Evolutionary conservation across 2,329 filamentous ascomycete species (phyloP), one percentile per base, ranked within the genome.

Genomic region (Phyllosticta ampelicida): DNA sequence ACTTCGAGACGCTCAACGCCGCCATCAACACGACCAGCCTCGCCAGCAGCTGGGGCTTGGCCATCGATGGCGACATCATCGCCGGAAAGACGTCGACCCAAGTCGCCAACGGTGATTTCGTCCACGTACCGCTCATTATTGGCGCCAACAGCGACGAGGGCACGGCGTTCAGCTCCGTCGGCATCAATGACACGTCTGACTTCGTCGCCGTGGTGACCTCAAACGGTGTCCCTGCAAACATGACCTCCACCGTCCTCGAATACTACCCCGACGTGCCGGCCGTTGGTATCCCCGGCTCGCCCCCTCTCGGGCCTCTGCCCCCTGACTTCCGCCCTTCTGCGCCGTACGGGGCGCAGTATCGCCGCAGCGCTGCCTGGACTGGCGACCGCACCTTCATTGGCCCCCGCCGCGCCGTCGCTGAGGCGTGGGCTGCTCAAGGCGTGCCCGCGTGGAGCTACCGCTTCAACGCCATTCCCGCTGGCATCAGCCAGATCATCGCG

Each of bases 101-200:
- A 62, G 71, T 88, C 5, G 70, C 73, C 1, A 67, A 76, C 5
- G 84, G 83, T 52, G 76, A 77, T 18, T 86, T 87, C 62, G 79
- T 86, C 58, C 77, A 81, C 55, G 81, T 87, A 0, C 83, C 84
- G 1, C 78, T 87, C 48, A 74, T 89, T 6, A 73, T 78, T 30
- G 85, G 86, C 6, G 78, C 78, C 36, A 87, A 86, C 67, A 79
- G 78, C 1, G 85, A 88, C 63, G 86, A 89, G 66, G 86, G 83
- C 2, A 79, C 78, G 0, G 72, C 74, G 1, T 86, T 85, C 64
- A 78, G 75, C 0, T 75, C 77, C 10, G 67, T 61, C 5, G 78
- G 77, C 16, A 77, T 86, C 61, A 79, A 84, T 65, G 81, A 77
- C 1, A 78, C 75, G 10, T 75, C 71, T 16, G 75, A 84, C 54